Base-by-base conservation (phyloP, 495 filamentous ascomycete species). In the Tuber brumale region DNA sequence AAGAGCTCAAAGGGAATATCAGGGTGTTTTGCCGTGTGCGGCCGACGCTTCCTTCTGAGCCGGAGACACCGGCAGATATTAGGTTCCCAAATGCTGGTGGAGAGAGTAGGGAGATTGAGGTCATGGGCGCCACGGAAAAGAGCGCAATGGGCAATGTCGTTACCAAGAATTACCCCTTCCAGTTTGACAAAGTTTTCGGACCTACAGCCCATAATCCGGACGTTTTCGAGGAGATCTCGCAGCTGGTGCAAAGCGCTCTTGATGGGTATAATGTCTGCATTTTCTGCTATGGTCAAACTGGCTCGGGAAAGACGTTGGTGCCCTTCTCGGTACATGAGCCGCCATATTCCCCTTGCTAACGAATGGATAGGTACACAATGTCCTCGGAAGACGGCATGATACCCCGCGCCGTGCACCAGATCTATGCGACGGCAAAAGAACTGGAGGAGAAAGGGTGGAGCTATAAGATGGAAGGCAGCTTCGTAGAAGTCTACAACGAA, bases 241-340 rank as follows among this genome's bases (percentile, higher is more conserved):
- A 99, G 81, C 89, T 99, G 37, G 94, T 99, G 19, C 95, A 99
- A 85, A 94, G 91, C 78, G 96, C 96, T 1, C 87, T 99, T 70
- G 95, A 99, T 83, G 95, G 95, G 23, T 98, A 97, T 85, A 99
- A 99, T 82, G 95, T 99, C 46, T 97, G 95, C 84, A 98, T 99
- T 78, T 97, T 99, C 86, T 97, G 94, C 83, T 99, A 99, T 83
- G 95, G 95, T 48, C 95, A 99, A 83, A 99, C 95, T 6, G 95
- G 95, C 5, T 95, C 94, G 46, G 95, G 95, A 69, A 99, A 99
- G 86, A 99, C 95, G 1, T 81, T 74, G 66, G 70, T 19, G 14
- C 16, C 8, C 18, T 19, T 61, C 44, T 39, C 5, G 21, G 35
- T 27, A 66, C 18, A 44, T 42, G 51, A 27, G 12, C n/a, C 51